These are phyloP conservation scores for Rhynchospora breviuscula DNA, from an alignment of 176 grass and related monocot species.

Conservation along the genomic window DNA sequence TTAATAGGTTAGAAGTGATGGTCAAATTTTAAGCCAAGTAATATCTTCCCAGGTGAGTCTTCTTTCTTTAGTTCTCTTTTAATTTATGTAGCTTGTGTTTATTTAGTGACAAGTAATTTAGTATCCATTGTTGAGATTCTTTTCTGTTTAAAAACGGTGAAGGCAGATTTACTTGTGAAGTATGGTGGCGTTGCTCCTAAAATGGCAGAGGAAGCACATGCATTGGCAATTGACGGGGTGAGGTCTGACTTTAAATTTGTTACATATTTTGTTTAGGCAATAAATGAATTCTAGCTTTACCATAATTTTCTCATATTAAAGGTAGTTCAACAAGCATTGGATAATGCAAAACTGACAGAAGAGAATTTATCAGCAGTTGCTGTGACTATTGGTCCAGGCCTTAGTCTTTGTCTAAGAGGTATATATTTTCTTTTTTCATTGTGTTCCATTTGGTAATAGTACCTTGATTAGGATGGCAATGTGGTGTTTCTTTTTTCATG, in stretches of 20 bases:
- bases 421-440: background rate
- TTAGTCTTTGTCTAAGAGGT: conserved; percentile 95
- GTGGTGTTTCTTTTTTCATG: too few species aligned
- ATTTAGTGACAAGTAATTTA: background rate
- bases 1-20: conserved; percentile 68
- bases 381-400: conserved; percentile 86
- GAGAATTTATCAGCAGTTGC: conserved; percentile 79
- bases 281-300: background rate
- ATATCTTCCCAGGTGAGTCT: conserved; percentile 71
- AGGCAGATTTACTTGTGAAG: conserved; percentile 82
- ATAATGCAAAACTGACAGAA: conserved; percentile 58
- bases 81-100: background rate
- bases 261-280: background rate
- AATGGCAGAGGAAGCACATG: conserved; percentile 92
- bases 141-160: conserved; percentile 11
- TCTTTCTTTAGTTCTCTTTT: background rate
- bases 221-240: conserved; percentile 72
- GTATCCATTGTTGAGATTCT: background rate
- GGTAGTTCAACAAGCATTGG: conserved; percentile 81
- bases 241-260: conserved; percentile 37
- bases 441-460: background rate
- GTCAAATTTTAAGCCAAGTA: conserved; percentile 83
- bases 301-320: conserved; percentile 22
- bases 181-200: conserved; percentile 88
- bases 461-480: background rate